Evolutionary conservation across 1,284 basidiomycete species (phyloP), one percentile per base, ranked within the genome.

Genomic region (Melampsora medusae): DNA sequence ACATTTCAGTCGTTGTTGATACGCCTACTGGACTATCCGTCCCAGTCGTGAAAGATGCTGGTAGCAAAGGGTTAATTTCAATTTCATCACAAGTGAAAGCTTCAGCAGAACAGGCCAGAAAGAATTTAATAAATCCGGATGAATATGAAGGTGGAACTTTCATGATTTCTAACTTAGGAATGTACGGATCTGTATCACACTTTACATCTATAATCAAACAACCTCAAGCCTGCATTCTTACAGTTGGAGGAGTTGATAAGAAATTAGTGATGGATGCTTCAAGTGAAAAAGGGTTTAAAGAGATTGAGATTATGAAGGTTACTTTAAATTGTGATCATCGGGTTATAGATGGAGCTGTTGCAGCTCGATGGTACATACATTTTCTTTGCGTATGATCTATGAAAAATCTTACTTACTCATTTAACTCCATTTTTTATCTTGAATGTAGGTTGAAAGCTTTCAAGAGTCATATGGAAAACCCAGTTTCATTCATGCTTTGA

Each of bases 201-300:
- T 99, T 99, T 85, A 98, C 95, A 22, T 97, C 97, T 68, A 99
- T 99, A 86, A 97, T 99, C 88, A 99, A 99, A 88, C 89, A 92
- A 22, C 97, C 97, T 49, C 97, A 99, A 85, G 92, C 92, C 78
- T 97, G 94, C 85, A 99, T 99, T 82, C 90, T 99, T 77, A 97
- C 97, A 73, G 89, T 99, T 79, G 95, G 97, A 59, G 88, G 90
- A 33, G 94, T 93, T n/a, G 87, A 90, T 83, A 87, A 91, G 31
- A 91, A 90, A 77, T 86, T 99, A 22, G 89, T 94, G 22, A 91
- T 92, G 62, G 92, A 92, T 31, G 89, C 91, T 1, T 91, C 93
- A 81, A 90, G 91, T 81, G 92, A 94, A 82, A 92, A 91, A 82
- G 93, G 93, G 68, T 97, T 95, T 87, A 95, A 93, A 87, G 90